Evolutionary conservation across 1,139 yeast genomes (phyloP).

Genomic region (Candida sp.): DNA sequence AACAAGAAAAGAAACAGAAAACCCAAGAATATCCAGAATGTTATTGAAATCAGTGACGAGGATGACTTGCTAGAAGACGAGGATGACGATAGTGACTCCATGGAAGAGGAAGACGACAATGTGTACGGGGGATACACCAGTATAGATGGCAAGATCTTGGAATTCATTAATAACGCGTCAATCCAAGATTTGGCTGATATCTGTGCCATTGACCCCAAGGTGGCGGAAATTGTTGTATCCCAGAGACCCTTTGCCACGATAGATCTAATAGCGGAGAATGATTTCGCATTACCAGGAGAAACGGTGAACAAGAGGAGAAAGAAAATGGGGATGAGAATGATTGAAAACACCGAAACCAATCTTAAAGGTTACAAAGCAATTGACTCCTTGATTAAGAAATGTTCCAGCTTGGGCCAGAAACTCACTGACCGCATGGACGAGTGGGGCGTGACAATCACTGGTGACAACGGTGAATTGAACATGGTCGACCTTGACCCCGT

Average conservation of each 20-base stretch:
- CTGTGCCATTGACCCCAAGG: conserved; percentile 69
- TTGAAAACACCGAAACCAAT: conserved; percentile 71
- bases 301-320: conserved; percentile 46
- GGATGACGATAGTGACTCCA: conserved; percentile 44
- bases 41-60: conserved; percentile 22
- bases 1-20: conserved; percentile 18
- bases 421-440: conserved; percentile 74
- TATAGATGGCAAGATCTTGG: conserved; percentile 68
- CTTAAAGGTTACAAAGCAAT: conserved; percentile 93
- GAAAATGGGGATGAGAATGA: conserved; percentile 74
- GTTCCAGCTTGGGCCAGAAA: conserved; percentile 75
- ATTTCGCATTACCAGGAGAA: conserved; percentile 36
- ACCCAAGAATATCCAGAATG: neutral
- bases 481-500: conserved; percentile 44
- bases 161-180: conserved; percentile 80
- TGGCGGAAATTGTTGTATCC: conserved; percentile 63
- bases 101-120: conserved; percentile 43
- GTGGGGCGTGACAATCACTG: conserved; percentile 86
- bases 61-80: conserved; percentile 34
- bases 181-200: conserved; percentile 80
- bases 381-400: conserved; percentile 83
- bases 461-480: conserved; percentile 68
- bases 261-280: conserved; percentile 58
- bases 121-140: conserved; percentile 47
- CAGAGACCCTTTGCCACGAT: conserved; percentile 72